A percentile compares a stretch with the other conserved stretches of the same genome.
phyloP scores from a whole-genome alignment of 2,329 filamentous ascomycete genomes.

The Arthrobotrys iridis region DNA sequence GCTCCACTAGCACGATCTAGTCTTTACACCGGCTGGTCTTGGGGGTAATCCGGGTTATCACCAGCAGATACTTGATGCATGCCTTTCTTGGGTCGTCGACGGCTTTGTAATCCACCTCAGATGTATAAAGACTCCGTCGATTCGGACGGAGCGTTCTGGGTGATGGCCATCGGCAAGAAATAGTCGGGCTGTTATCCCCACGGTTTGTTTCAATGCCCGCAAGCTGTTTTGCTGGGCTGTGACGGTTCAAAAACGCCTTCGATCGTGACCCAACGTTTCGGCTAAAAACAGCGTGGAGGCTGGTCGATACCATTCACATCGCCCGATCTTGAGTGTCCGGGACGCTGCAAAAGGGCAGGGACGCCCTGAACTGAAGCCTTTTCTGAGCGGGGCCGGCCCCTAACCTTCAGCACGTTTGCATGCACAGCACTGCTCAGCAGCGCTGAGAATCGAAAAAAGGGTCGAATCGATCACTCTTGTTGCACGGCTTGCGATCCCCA shows the following conservation, averaged over 20 bases:
- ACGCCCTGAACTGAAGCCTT: slow-evolving; percentile 1
- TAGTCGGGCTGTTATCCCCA: neutral
- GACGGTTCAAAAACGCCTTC: neutral
- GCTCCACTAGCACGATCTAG: neutral
- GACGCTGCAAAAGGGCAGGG: slow-evolving; percentile 1
- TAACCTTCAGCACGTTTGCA: neutral
- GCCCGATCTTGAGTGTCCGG: slow-evolving; percentile 10
- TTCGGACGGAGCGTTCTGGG: neutral
- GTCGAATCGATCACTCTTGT: slow-evolving; percentile 22
- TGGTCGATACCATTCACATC: slow-evolving; percentile 21
- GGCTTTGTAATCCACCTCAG: neutral
- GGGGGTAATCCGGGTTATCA: no score
- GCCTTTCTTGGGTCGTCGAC: neutral
- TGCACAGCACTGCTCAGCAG: neutral
- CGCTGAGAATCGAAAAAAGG: no score
- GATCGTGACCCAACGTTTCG: slow-evolving; percentile 15
- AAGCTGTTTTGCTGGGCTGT: neutral
- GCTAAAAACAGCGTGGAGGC: slow-evolving; percentile 15
- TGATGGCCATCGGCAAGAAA: neutral
- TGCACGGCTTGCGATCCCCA: neutral
- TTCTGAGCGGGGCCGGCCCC: neutral
- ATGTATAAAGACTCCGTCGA: neutral
- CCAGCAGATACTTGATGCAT: neutral
- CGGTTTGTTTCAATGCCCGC: neutral
- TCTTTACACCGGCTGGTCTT: no score